phyloP scores from a whole-genome alignment of 192 early-diverging fungal genomes.

The Backusella tarrabulga region DNA sequence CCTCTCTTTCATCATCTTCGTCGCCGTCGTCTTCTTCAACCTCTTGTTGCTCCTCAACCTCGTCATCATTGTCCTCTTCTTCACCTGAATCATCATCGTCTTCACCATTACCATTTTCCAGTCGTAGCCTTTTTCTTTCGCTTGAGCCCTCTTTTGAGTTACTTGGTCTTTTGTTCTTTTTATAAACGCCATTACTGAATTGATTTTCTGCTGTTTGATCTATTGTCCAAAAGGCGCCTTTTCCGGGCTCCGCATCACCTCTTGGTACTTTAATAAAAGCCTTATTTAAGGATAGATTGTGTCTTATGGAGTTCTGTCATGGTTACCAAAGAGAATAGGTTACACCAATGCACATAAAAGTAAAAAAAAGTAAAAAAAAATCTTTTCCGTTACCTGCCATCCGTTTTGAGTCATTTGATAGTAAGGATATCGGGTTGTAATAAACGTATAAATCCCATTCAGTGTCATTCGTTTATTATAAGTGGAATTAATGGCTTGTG shows the following conservation, averaged over 20 bases:
- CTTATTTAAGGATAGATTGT: conserved; percentile 92
- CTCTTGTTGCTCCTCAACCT: not conserved
- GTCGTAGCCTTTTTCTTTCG: not conserved
- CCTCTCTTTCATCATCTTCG: not conserved
- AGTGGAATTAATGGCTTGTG: conserved; percentile 84
- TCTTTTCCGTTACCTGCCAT: conserved; percentile 74
- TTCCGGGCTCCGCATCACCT: conserved; percentile 82
- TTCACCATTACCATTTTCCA: not conserved
- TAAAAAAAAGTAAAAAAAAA: not conserved
- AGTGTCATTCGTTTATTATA: conserved; percentile 74
- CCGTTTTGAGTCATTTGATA: conserved; percentile 84
- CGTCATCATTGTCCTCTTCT: not conserved
- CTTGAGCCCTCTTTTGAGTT: not conserved
- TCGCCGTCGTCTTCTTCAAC: not conserved
- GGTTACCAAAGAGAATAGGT: not conserved
- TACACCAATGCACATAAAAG: not conserved
- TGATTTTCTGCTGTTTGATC: conserved; percentile 66
- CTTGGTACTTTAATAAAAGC: conserved; percentile 86
- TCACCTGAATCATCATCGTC: not conserved
- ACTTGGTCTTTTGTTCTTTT: conserved; percentile 45
- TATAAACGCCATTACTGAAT: conserved; percentile 72
- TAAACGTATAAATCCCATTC: conserved; percentile 90
- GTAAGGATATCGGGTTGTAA: conserved; percentile 82
- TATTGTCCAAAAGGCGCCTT: conserved; percentile 93
- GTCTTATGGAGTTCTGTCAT: conserved; percentile 86